phyloP scores from a whole-genome alignment of 805 yeast species.

The Barnettozyma californica region DNA sequence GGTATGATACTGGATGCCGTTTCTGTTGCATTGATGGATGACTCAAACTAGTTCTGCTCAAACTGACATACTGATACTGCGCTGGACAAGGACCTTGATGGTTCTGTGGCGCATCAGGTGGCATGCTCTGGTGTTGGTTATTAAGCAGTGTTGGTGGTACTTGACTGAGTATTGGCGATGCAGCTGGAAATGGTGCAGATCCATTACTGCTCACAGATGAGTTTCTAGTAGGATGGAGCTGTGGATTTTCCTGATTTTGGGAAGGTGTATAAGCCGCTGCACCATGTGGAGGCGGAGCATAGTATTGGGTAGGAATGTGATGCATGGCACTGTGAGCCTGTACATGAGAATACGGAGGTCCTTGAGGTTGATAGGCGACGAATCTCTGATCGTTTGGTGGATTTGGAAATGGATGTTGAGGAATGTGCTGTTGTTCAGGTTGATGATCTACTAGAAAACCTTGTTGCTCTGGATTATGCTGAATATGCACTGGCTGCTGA shows the following conservation, averaged over 20 bases:
- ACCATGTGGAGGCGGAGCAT: not conserved
- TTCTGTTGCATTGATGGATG: slow-evolving; percentile 2
- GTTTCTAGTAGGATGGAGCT: not conserved
- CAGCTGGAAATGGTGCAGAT: not conserved
- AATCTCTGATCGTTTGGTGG: not conserved
- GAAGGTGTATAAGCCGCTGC: not conserved
- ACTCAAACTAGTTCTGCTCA: not conserved
- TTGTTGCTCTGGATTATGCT: not conserved
- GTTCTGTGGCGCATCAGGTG: not conserved
- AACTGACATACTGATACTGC: not conserved
- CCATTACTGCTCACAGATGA: not conserved
- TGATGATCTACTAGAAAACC: not conserved
- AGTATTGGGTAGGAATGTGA: not conserved
- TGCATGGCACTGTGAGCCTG: not conserved
- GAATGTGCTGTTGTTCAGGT: not conserved
- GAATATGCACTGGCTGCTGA: not conserved
- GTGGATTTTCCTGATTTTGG: not conserved
- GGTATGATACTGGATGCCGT: not conserved
- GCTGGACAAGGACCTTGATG: not conserved
- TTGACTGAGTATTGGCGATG: not conserved
- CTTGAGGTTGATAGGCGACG: not conserved
- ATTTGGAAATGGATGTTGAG: not conserved
- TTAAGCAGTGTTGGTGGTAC: not conserved
- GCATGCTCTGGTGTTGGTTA: not conserved
- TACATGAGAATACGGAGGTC: not conserved